Evolutionary conservation across 2,329 filamentous ascomycete genomes (phyloP), one percentile per base, ranked within the genome.

Genomic region (Tolypocladium tropicale): DNA sequence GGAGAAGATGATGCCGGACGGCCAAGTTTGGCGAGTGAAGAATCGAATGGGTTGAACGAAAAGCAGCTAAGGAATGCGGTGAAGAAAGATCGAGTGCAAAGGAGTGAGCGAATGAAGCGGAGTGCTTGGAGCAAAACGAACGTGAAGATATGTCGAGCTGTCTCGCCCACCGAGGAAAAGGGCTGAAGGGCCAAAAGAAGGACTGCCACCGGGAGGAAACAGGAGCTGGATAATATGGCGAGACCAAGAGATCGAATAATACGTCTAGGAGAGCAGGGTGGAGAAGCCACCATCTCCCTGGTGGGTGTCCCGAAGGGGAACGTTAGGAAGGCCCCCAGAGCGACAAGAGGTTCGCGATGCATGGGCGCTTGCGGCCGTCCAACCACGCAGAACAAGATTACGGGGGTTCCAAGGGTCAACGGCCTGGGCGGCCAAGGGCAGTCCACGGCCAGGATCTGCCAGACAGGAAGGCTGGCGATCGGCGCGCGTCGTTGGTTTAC

Each of bases 351-450:
- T 25, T 7, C 16, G 50, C 50, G 21, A 37, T 28, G 50, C 36
- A 53, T 21, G 34, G 52, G 25, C 25, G 37, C 3, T 53, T 33
- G 4, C 23, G 46, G 46, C 46, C 28, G 30, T 21, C 25, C 46
- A 21, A 11, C 16, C 34, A n/a, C 18, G 16, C 48, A 28, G 48
- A 34, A 41, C 50, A 43, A 56, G 52, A 58, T 58, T 57, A 58
- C 41, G 54, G 50, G 30, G 48, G 53, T 57, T 55, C 53, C 55
- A 58, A 55, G 55, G 55, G 50, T 55, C 48, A 48, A 30, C 11
- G 11, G 34, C 34, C 34, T 32, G 33, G 50, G 37, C 33, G 28
- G 34, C 5, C 6, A 36, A 32, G 14, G 33, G 30, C 30, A 16
- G 41, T n/a, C 12, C 16, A 25, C 16, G 18, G 23, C 33, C 46